Percentiles rank a stretch among this genome's conserved stretches.
Conservation (phyloP, 2,329 filamentous ascomycete genomes). For the Aspergillus sergii region DNA sequence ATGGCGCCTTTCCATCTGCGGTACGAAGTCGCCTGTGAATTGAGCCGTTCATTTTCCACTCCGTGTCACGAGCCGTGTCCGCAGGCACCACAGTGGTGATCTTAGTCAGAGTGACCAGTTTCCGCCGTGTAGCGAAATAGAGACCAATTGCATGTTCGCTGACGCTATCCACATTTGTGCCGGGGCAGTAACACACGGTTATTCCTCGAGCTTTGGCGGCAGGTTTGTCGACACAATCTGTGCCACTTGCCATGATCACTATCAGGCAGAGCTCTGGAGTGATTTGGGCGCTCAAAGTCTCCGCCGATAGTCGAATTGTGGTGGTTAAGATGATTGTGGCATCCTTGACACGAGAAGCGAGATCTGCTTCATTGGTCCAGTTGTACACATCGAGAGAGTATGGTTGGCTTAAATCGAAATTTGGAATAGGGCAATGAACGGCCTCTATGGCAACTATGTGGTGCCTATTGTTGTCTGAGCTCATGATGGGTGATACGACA, state of each 20-base stretch:
- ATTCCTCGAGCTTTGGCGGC: conserved; percentile 47
- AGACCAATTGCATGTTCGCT: conserved; percentile 55
- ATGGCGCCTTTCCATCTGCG: conserved; percentile 36
- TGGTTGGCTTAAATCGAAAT: conserved; percentile 47
- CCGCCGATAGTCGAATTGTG: conserved; percentile 28
- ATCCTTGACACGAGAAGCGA: conserved; percentile 42
- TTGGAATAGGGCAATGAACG: conserved; percentile 43
- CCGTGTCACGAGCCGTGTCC: not conserved
- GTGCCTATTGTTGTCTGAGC: conserved; percentile 24
- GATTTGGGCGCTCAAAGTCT: conserved; percentile 39
- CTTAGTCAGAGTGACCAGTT: conserved; percentile 41
- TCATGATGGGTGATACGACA: not conserved
- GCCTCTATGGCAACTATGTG: conserved; percentile 53
- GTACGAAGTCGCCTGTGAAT: conserved; percentile 10
- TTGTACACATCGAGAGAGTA: conserved; percentile 40
- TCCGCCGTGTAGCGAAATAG: conserved; percentile 51
- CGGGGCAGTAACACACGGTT: conserved; percentile 50
- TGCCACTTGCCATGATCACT: conserved; percentile 51
- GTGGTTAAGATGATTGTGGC: conserved; percentile 53
- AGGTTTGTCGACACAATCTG: conserved; percentile 49
- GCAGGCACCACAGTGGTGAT: not conserved
- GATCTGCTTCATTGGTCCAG: conserved; percentile 34
- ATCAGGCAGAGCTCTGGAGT: conserved; percentile 35
- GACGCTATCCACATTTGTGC: conserved; percentile 51
- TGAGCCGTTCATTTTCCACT: not conserved